Evolutionary conservation across 2,329 filamentous ascomycete species (phyloP), one percentile per base, ranked within the genome.

Genomic region (Lasiodiplodia sp.): DNA sequence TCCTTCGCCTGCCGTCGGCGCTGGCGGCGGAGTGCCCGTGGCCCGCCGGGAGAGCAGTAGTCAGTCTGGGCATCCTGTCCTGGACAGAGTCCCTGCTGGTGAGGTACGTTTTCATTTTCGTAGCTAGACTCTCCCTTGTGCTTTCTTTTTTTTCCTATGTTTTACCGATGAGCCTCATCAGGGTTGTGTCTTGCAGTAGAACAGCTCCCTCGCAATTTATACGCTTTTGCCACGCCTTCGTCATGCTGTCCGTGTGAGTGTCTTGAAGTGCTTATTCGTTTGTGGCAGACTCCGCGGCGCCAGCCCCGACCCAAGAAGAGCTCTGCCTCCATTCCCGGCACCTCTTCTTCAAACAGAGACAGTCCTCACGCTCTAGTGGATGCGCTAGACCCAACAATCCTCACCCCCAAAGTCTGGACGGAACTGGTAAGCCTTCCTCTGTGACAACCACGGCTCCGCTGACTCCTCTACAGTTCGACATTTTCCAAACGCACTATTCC

Each of bases 401-500:
- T 93, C 31, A 92, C 88, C 1, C 83, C 86, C 38, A 83, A 88
- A 62, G 79, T 92, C 4, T 93, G 91, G 91, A 86, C 86, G 51
- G 87, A 92, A 73, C 80, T 93, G 57, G 66, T 68, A 63, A 10
- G 14, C 4, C n/a, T 37, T 62, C 18, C 23, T n/a, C 53, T 52
- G 49, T 14, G 31, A 37, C 69, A 70, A 70, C 72, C 51, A 31
- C 12, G 49, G 51, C 57, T 8, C 63, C 21, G 56, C 83, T 63
- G 34, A 68, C 23, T 31, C 7, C 4, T 16, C 11, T 16, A 8
- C 23, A 68, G 76, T 90, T 91, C 72, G 87, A 88, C 72, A 87
- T 92, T 34, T 93, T 90, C 77, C 88, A 90, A 73, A 83, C 89
- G 52, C 90, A 93, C 75, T 93, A 90, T 75, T 88, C 89, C 0